Conservation (phyloP, 2,329 filamentous ascomycete species). For the Trichoderma sp. region DNA sequence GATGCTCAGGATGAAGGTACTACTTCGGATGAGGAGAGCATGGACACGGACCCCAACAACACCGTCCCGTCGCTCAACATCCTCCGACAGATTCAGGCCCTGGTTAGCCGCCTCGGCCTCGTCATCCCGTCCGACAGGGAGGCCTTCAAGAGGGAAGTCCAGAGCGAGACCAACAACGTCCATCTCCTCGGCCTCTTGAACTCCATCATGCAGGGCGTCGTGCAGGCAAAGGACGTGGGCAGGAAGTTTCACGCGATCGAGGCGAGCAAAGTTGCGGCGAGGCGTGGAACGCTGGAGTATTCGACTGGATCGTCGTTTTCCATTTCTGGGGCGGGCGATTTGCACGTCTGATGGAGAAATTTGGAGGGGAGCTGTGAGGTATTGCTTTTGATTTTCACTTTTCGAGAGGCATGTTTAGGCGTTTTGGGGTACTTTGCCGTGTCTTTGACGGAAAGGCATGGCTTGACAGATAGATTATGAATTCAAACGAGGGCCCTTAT, state of each 20-base stretch:
- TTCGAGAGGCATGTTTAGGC: no score
- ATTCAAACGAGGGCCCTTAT: background rate
- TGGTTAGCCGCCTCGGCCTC: conserved; percentile 80
- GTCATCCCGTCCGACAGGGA: conserved; percentile 70
- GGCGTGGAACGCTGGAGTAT: conserved; percentile 32
- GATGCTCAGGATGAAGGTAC: conserved; percentile 39
- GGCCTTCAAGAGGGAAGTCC: conserved; percentile 69
- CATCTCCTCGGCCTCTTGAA: conserved; percentile 76
- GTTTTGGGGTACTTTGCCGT: background rate
- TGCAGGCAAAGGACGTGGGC: conserved; percentile 71
- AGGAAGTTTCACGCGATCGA: conserved; percentile 71
- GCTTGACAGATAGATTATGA: conserved; percentile 15
- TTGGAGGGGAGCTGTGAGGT: background rate
- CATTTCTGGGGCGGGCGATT: conserved; percentile 38
- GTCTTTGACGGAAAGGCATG: background rate
- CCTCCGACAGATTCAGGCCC: conserved; percentile 83
- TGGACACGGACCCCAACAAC: conserved; percentile 44
- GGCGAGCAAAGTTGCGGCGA: conserved; percentile 34
- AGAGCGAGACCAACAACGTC: conserved; percentile 82
- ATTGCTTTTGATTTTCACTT: background rate
- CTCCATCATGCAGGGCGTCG: conserved; percentile 71
- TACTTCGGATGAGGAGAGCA: conserved; percentile 30
- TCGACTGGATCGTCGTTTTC: conserved; percentile 33
- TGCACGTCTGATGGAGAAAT: conserved; percentile 35
- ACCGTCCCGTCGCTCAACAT: conserved; percentile 66